Evolutionary conservation across 2,329 filamentous ascomycete species (phyloP).

Genomic region (Orbilia oligospora): DNA sequence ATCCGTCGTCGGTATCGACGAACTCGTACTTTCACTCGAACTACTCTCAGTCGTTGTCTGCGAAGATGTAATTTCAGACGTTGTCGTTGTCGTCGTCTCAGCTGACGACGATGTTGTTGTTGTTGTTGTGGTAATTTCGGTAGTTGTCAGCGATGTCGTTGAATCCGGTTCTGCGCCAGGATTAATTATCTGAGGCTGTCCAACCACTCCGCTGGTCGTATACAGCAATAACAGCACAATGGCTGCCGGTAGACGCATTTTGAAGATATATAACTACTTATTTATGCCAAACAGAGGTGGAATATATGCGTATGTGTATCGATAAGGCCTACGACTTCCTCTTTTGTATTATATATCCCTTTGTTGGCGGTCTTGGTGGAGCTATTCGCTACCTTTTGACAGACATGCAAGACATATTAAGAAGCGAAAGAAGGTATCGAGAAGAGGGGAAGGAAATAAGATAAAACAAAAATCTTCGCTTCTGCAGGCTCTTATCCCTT

Average conservation of each 20-base stretch:
- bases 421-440: constrained; percentile 21
- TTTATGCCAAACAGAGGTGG: too few relatives aligned
- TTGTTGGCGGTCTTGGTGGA: constrained; percentile 15
- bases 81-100: constrained; percentile 15
- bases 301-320: constrained; percentile 15
- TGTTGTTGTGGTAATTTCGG: constrained; percentile 24
- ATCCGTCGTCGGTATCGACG: not conserved
- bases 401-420: constrained; percentile 42
- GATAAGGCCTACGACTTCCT: constrained; percentile 20
- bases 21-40: not conserved
- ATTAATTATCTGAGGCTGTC: constrained; percentile 42
- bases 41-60: not conserved
- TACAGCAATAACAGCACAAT: constrained; percentile 47
- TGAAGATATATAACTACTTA: constrained; percentile 25
- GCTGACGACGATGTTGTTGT: constrained; percentile 4
- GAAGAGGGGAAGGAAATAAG: not conserved
- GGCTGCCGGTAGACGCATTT: constrained; percentile 44
- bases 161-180: constrained; percentile 23
- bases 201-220: constrained; percentile 32
- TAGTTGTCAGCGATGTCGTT: not conserved
- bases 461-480: not conserved
- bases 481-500: constrained; percentile 36
- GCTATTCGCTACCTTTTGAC: constrained; percentile 35
- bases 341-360: constrained; percentile 12
- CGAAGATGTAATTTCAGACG: constrained; percentile 2